Base-by-base conservation (phyloP, 2,329 filamentous ascomycete genomes). In the Endoconidiophora polonica region DNA sequence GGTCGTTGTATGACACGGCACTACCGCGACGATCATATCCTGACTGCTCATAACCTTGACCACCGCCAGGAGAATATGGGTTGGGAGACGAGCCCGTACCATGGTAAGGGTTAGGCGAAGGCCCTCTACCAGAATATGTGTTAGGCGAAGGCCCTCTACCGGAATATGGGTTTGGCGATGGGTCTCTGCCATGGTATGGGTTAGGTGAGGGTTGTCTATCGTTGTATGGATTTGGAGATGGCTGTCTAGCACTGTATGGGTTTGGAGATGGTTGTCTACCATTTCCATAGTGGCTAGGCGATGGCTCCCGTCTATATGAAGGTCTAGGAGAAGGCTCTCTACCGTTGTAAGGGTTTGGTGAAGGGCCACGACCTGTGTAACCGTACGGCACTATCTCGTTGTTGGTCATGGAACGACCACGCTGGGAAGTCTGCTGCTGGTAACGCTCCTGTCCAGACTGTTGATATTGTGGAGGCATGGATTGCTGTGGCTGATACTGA, bases 61-160 rank as follows among this genome's bases (percentile, higher is more conserved):
- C 16, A 24, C 38, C 38, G n/a, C 38, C n/a, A 20, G 23, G 20
- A 48, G 18, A 62, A 12, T 71, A 58, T 1, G 61, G 58, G 29
- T 62, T 70, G 55, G 68, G 66, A 3, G 67, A 68, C 26, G 63
- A 54, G 26, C 59, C 60, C 24, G 24, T 29, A n/a, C 47, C 29
- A 7, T 20, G n/a, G 20, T 42, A 44, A 4, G 36, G 5, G 23
- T 50, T 46, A 2, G 48, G 48, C 3, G 44, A 52, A 36, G 44
- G 20, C 14, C 29, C 22, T 16, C 44, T 44, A 4, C 45, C 46
- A 39, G 39, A 18, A 39, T 52, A 52, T n/a, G 50, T 44, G 12
- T 48, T 52, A n/a, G 50, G 50, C 10, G 49, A 42, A 33, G 49
- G 43, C 20, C 20, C n/a, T 3, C 37, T 36, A 3, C 58, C 63